Conservation (phyloP, 768 basidiomycete genomes). For the Serendipita sp. region DNA sequence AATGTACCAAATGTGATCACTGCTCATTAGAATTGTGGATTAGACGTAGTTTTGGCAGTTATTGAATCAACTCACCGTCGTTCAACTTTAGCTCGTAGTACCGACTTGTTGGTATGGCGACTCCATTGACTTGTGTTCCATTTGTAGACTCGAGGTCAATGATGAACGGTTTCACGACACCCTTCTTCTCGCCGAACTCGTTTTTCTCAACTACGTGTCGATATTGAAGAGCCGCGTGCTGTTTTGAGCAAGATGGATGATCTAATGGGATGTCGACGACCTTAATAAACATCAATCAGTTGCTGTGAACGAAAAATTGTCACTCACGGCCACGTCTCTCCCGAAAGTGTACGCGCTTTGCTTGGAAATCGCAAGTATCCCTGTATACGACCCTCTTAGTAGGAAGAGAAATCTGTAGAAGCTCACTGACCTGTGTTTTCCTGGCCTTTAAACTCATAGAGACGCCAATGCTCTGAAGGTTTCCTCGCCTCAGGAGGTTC, state of each 20-base stretch:
- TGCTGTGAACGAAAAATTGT: not conserved
- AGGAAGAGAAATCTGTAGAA: not conserved
- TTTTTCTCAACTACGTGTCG: slow-evolving; percentile 75
- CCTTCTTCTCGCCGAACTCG: slow-evolving; percentile 66
- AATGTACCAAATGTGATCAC: slow-evolving; percentile 80
- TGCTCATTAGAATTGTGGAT: slow-evolving; percentile 17
- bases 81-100: slow-evolving; percentile 69
- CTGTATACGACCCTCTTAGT: slow-evolving; percentile 24
- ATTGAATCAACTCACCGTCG: slow-evolving; percentile 41
- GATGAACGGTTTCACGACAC: slow-evolving; percentile 80
- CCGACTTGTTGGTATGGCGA: slow-evolving; percentile 65
- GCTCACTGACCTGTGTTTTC: slow-evolving; percentile 72
- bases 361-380: slow-evolving; percentile 77
- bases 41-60: not conserved
- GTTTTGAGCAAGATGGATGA: slow-evolving; percentile 96
- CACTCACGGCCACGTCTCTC: slow-evolving; percentile 64
- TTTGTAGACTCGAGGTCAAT: slow-evolving; percentile 99
- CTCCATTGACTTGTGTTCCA: slow-evolving; percentile 79
- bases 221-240: slow-evolving; percentile 93
- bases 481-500: slow-evolving; percentile 97
- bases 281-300: slow-evolving; percentile 11
- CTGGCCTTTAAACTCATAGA: slow-evolving; percentile 93
- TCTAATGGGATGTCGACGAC: slow-evolving; percentile 60
- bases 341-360: slow-evolving; percentile 94
- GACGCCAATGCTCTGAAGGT: slow-evolving; percentile 73